Evolutionary conservation across 164 flowering plant species (phyloP).

Genomic region (Saururus chinensis): DNA sequence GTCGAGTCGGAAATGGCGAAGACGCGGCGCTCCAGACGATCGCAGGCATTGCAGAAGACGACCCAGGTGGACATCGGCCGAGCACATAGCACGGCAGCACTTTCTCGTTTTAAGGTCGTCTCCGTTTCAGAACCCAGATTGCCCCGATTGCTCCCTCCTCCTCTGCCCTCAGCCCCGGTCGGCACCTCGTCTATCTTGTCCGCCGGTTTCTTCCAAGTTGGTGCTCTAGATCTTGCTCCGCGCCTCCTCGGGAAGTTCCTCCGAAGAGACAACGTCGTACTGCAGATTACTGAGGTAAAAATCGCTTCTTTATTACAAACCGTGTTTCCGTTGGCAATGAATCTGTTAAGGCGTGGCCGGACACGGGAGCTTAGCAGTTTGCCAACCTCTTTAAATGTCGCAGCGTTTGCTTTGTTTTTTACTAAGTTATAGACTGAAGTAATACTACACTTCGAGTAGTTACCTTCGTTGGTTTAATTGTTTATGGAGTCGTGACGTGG

Average conservation of each 20-base stretch:
- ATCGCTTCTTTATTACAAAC: not conserved
- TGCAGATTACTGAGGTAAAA: slow-evolving; percentile 87
- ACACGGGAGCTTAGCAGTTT: too few species aligned
- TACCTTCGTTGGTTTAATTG: too few species aligned
- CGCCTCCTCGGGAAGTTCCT: slow-evolving; percentile 92
- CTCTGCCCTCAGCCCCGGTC: slow-evolving; percentile 1
- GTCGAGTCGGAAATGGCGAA: not conserved
- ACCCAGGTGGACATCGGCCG: not conserved
- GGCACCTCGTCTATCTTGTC: slow-evolving; percentile 20
- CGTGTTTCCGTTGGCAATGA: too few species aligned
- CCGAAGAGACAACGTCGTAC: slow-evolving; percentile 69
- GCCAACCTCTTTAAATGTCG: too few species aligned
- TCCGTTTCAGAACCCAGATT: not conserved
- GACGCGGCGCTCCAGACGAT: not conserved
- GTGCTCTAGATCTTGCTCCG: slow-evolving; percentile 91
- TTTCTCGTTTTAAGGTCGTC: not conserved
- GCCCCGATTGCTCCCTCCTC: not conserved
- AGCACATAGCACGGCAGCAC: not conserved
- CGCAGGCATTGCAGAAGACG: not conserved
- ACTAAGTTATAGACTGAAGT: too few species aligned
- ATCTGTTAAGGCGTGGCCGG: too few species aligned
- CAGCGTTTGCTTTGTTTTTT: too few species aligned
- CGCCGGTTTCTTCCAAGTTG: slow-evolving; percentile 55
- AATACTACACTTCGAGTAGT: too few species aligned
- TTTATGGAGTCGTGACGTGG: too few species aligned